Base-by-base conservation (phyloP, 768 basidiomycete species). In the Sporobolomyces pararoseus region DNA sequence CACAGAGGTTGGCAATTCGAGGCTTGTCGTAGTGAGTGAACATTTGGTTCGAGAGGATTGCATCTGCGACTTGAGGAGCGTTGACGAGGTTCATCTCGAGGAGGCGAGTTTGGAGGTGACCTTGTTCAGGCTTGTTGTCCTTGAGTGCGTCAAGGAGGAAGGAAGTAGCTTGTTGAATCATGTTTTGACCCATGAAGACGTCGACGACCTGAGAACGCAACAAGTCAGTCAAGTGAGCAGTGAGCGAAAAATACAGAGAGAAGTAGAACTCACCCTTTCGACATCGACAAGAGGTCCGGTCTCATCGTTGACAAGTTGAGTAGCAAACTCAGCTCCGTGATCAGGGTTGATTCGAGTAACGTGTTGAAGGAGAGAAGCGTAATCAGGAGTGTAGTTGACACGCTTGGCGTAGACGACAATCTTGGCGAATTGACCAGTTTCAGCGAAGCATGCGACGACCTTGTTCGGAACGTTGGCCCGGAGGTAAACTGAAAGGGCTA, bases 101-200 rank as follows among this genome's bases (percentile, higher is more conserved):
- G 19, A 99, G 85, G 68, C 94, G 89, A 0, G 96, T 99, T 81
- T 99, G 96, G 19, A 99, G 82, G 74, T 89, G 92, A 0, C 87
- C 95, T 78, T 99, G 95, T 79, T 99, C 96, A 0, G 94, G 90
- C 78, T 89, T 89, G 83, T 99, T 98, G 65, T 99, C 96, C 83
- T 99, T 98, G 76, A 99, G 84, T 27, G 94, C 96, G 78, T 98
- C 96, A 67, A 99, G 82, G 55, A 98, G 82, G 87, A 99, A 98
- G 1, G 92, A 94, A 0, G 96, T 99, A 7, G 96, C 96, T 25
- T 94, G 95, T 80, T 98, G 96, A 66, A 98, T 94, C 92, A 98
- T 91, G 81, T 97, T 98, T 79, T 96, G 94, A 0, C 89, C 89
- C 92, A 97, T 96, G 84, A 99, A 98, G 76, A 98, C 96, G 77